Evolutionary conservation across 1,139 yeast genomes (phyloP), one percentile per base, ranked within the genome.

Genomic region (Candida labiduridarum): DNA sequence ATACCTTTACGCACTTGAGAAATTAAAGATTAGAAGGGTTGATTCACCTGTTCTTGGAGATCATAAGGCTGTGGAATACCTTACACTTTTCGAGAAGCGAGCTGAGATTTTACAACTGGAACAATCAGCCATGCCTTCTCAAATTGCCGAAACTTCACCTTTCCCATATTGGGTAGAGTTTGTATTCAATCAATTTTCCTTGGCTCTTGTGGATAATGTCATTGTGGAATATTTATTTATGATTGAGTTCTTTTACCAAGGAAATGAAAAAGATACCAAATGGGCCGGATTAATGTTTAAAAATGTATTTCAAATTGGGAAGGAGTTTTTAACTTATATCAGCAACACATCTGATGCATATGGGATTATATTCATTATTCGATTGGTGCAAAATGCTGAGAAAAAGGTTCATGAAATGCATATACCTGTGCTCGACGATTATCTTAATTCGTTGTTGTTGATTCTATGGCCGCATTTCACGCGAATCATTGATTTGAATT

Each of bases 391-490:
- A 56, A 74, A 78, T 3, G 68, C 87, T 43, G 89, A 83, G 58
- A 76, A 79, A 44, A 84, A 81, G 57, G 70, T 88, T 44, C 91
- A 84, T 59, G 79, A 70, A 72, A 79, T 65, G 68, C 96, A 62
- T 68, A 80, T 89, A 3, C 96, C 96, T 0, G 83, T 85, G 1
- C 72, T 89, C 60, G 92, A 87, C 57, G 88, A 83, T 52, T 89
- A 88, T 63, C 72, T 89, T 54, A 86, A 88, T 61, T 76, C 84
- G 11, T 82, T 88, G 54, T 68, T 87, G 52, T 78, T 89, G 44
- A 64, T 78, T 0, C 70, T 92, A 40, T 92, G 97, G 97, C 97
- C 97, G 1, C 84, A 82, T 52, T 88, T 91, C 61, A 96, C 94
- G 59, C 78, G 75, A 46, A 74, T 89, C 39, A 79, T 91, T 48